Percentiles rank a stretch among this genome's conserved stretches.
phyloP scores from a whole-genome alignment of 2,329 filamentous ascomycete genomes.

The Grosmannia penicillata region DNA sequence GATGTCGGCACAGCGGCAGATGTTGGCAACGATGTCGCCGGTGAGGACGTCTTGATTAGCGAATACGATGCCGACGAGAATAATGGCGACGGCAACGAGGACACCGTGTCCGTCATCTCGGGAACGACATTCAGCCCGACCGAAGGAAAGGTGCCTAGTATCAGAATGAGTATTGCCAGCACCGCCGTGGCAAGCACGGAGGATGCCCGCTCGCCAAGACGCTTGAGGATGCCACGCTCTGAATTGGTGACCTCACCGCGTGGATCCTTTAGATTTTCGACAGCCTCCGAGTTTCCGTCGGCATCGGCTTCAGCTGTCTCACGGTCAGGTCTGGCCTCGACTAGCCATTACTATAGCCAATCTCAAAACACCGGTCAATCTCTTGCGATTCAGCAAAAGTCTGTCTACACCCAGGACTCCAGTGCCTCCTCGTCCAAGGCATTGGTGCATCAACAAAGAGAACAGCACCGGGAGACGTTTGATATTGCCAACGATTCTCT shows the following conservation, averaged over 20 bases:
- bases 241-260: background rate
- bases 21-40: slow-evolving; percentile 1
- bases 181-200: slow-evolving; percentile 5
- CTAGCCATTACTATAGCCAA: too few species aligned
- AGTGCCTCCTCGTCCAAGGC: slow-evolving; percentile 14
- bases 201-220: background rate
- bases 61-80: background rate
- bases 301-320: too few species aligned
- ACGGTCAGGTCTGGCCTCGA: too few species aligned
- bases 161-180: slow-evolving; percentile 11
- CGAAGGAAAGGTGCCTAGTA: slow-evolving; percentile 8
- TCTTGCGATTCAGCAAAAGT: slow-evolving; percentile 14
- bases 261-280: too few species aligned
- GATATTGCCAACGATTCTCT: slow-evolving; percentile 19
- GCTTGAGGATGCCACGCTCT: background rate
- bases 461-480: slow-evolving; percentile 24
- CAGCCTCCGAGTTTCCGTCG: too few species aligned
- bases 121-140: slow-evolving; percentile 16
- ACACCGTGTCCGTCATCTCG: slow-evolving; percentile 15
- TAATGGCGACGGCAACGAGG: background rate
- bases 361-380: slow-evolving; percentile 12
- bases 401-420: background rate
- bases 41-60: slow-evolving; percentile 8
- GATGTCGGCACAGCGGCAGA: background rate
- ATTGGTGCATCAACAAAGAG: slow-evolving; percentile 29